Base-by-base conservation (phyloP, 2,329 filamentous ascomycete species). In the Cladorrhinum sp. region DNA sequence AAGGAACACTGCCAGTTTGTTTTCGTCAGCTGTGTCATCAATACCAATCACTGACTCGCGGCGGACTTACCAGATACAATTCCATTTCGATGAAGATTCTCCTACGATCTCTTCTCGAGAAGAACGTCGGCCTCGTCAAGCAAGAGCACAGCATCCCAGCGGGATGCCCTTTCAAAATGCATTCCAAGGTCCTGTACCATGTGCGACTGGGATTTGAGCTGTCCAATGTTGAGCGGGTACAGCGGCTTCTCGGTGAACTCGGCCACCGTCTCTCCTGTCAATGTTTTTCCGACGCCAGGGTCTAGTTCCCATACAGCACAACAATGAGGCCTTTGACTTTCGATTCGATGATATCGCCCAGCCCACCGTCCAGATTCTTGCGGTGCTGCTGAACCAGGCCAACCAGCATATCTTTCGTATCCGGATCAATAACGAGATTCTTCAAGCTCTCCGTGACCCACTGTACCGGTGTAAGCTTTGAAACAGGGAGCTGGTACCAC, bases 311-410 rank as follows among this genome's bases (percentile, higher is more conserved):
- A 25, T 70, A 69, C 1, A 78, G 60, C 0, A 77, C 66, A 2
- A 76, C 65, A 8, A 73, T 62, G 0, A 76, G 60, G 1, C 74
- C 76, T 50, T 71, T 70, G 18, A 73, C 73, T 63, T 75, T 76
- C 57, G 62, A 65, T 55, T 63, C 25, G 50, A 65, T 60, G 9
- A 68, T 23, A 29, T 62, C 60, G 18, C 29, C 45, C 16, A 56
- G 27, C 4, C 41, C 27, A 29, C 50, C 49, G 55, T 50, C 41
- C 2, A 27, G 25, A 12, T 36, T 57, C 27, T 61, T 57, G 23
- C 48, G 45, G 25, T 57, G 55, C 45, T 57, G 55, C 9, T 57
- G 20, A 12, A 57, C 55, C 24, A 57, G 23, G 27, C 55, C 45
- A 1, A 22, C 10, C 24, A 57, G 38, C 41, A 49, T 57, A 7